Base-by-base conservation (phyloP, 2,329 filamentous ascomycete genomes). In the Dryadomyces quercus-mongolicae region DNA sequence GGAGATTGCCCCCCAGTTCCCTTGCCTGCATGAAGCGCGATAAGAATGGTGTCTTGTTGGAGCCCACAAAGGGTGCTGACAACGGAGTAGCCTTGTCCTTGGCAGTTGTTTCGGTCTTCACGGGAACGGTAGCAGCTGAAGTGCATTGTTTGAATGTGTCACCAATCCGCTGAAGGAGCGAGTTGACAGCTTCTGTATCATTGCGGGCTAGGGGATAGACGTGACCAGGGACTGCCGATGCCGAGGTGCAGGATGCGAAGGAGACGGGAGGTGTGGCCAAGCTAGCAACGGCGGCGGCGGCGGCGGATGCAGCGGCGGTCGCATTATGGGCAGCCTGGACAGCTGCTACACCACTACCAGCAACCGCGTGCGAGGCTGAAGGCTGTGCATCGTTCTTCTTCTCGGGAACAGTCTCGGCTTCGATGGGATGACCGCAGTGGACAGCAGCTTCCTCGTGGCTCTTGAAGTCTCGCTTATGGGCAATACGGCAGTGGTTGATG, bases 401-500 rank as follows among this genome's bases (percentile, higher is more conserved):
- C 15, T 43, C 18, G 47, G 74, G 74, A 31, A 68, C 68, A 53
- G 85, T 82, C 59, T 85, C 78, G 58, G 80, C 74, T 62, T 95
- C 87, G 56, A 95, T 81, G 13, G 86, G 82, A 60, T 91, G 84
- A 52, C 93, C 93, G 62, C 89, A 94, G 56, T 87, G 86, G 54
- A 91, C 78, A 38, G 92, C 93, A 58, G 93, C 93, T 64, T 91
- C 88, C 67, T 97, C 92, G 64, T 98, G 93, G 62, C 89, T 96
- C 71, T 95, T 92, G 74, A 91, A 97, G 59, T 94, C 90, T 56
- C 88, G 80, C 66, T 86, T 87, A 70, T 98, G 93, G 25, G 91
- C 90, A 62, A 98, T 97, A 55, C 93, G 89, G 67, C 92, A 97
- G 66, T 98, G 93, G 65, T 98, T 98, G 72, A 98, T 93, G 70